Percentiles rank a stretch among this genome's conserved stretches.
phyloP scores from a whole-genome alignment of 2,329 filamentous ascomycete genomes.

The Alternaria panax region DNA sequence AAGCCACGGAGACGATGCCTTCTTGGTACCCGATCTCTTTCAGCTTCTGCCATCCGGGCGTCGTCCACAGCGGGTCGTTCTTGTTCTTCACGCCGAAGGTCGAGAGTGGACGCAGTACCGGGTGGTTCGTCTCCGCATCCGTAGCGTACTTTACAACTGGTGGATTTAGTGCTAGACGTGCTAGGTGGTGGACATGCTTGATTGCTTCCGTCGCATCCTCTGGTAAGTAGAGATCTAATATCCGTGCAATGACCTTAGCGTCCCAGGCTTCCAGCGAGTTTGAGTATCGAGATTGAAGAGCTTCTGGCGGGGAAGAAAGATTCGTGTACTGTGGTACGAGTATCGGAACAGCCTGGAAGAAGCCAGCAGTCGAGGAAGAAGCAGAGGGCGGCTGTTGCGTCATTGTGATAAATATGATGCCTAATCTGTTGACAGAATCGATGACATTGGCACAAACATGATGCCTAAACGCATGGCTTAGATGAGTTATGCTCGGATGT shows the following conservation, averaged over 20 bases:
- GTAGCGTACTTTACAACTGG: slow-evolving; percentile 51
- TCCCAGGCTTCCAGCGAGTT: slow-evolving; percentile 17
- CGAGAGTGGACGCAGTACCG: slow-evolving; percentile 66
- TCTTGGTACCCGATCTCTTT: slow-evolving; percentile 66
- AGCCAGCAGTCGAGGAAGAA: slow-evolving; percentile 40
- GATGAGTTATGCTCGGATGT: not conserved
- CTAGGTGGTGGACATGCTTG: slow-evolving; percentile 27
- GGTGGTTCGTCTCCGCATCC: slow-evolving; percentile 71
- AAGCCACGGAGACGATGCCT: slow-evolving; percentile 67
- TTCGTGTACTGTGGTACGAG: slow-evolving; percentile 38
- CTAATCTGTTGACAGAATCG: not conserved
- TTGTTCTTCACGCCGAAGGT: slow-evolving; percentile 64
- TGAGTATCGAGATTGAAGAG: not conserved
- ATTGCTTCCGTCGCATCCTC: slow-evolving; percentile 16
- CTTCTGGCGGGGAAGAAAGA: not conserved
- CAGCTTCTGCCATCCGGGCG: slow-evolving; percentile 70
- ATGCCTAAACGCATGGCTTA: not conserved
- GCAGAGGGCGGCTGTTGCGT: slow-evolving; percentile 10
- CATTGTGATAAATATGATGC: slow-evolving; percentile 28
- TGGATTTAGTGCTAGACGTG: slow-evolving; percentile 30
- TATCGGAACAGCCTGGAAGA: slow-evolving; percentile 40
- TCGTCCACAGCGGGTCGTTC: slow-evolving; percentile 66
- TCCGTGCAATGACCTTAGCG: slow-evolving; percentile 31
- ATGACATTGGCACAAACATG: not conserved
- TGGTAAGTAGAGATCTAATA: slow-evolving; percentile 37